A percentile compares a stretch with the other conserved stretches of the same genome.
Conservation (phyloP, 75 land plant species). For the Larix kaempferi region DNA sequence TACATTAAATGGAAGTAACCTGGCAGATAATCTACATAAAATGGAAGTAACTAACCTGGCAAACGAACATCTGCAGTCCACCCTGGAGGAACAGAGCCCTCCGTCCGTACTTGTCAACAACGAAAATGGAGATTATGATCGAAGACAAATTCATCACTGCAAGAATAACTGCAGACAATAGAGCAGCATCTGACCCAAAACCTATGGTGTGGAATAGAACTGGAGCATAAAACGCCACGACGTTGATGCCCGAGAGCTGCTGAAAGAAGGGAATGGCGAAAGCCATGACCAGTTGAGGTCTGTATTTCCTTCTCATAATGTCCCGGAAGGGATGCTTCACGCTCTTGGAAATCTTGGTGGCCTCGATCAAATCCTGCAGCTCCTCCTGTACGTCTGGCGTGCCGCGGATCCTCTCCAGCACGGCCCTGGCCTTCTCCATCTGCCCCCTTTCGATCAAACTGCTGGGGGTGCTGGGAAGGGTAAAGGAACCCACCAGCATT, state of each 20-base stretch:
- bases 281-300: constrained; percentile 66
- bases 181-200: constrained; percentile 38
- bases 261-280: constrained; percentile 43
- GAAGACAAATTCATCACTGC: constrained; percentile 49
- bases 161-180: constrained; percentile 51
- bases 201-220: constrained; percentile 50
- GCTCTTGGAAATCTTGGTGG: constrained; percentile 47
- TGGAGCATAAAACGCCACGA: constrained; percentile 70
- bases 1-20: no score
- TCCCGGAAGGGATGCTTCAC: constrained; percentile 62
- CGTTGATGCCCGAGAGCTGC: constrained; percentile 57
- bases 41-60: constrained; percentile 27
- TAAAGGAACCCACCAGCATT: constrained; percentile 53
- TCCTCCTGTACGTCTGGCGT: constrained; percentile 57
- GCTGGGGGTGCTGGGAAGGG: constrained; percentile 73
- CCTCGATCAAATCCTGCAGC: constrained; percentile 49
- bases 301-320: constrained; percentile 35
- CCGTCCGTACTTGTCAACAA: constrained; percentile 42
- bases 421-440: constrained; percentile 26
- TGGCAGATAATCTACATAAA: no score
- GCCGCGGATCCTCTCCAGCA: constrained; percentile 54
- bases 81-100: constrained; percentile 49
- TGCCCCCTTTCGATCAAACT: constrained; percentile 70
- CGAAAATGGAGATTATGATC: constrained; percentile 44
- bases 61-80: constrained; percentile 54